These are phyloP conservation scores for Tetrahymena malaccensis DNA, from an alignment of 73 alveolate genomes.

Conservation along the genomic window DNA sequence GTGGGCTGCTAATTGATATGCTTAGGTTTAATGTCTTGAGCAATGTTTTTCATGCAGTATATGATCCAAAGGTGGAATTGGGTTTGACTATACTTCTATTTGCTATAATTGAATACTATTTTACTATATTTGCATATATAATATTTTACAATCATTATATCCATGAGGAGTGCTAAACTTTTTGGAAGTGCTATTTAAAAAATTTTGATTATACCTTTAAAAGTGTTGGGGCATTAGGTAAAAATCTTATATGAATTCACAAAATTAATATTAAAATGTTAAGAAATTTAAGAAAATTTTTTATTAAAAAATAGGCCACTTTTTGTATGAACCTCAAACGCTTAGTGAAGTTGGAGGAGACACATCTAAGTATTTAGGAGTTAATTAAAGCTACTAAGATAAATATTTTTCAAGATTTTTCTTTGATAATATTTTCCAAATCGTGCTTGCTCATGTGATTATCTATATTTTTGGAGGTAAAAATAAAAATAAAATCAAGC, in stretches of 20 bases:
- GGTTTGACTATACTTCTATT: constrained; percentile 51
- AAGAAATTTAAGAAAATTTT: not conserved
- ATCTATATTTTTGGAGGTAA: constrained; percentile 48
- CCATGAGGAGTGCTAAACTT: constrained; percentile 36
- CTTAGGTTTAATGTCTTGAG: constrained; percentile 50
- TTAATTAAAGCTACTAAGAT: constrained; percentile 11
- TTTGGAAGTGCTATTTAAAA: constrained; percentile 48
- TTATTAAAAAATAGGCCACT: not conserved
- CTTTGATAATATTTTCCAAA: constrained; percentile 50
- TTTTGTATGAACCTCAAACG: not conserved
- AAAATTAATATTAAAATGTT: too few species aligned
- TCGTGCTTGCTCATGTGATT: constrained; percentile 47
- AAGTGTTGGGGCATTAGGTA: constrained; percentile 39
- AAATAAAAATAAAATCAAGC: not conserved
- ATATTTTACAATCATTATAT: constrained; percentile 39
- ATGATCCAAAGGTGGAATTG: constrained; percentile 56
- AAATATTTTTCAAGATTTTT: constrained; percentile 49
- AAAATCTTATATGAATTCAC: constrained; percentile 13
- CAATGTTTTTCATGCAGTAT: constrained; percentile 55
- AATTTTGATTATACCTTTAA: constrained; percentile 38
- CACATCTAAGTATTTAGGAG: not conserved
- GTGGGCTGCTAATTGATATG: constrained; percentile 55
- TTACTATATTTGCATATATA: constrained; percentile 41
- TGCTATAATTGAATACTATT: constrained; percentile 51
- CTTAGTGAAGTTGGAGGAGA: not conserved